Evolutionary conservation across 768 basidiomycete genomes (phyloP), one percentile per base, ranked within the genome.

Genomic region (Myochromella boudieri): DNA sequence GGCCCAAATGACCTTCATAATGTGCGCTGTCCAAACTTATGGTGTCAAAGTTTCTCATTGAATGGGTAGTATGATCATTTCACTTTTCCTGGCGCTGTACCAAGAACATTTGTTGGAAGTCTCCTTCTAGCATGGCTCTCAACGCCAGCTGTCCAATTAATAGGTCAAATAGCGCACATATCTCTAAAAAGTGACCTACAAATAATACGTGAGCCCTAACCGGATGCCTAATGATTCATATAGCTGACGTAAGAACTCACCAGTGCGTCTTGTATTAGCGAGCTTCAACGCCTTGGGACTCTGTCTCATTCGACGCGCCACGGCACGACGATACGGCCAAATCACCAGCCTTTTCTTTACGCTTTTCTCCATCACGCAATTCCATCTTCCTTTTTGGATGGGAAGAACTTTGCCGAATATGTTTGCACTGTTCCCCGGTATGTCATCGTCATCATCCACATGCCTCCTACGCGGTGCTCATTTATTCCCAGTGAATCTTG

Each of bases 321-420:
- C 89, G 1, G 69, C 76, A 0, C 64, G 65, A 9, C 80, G 86
- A 15, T 95, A 85, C 54, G 91, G 89, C 12, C 64, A 69, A 1
- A 60, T 64, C 3, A 75, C 84, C 0, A 71, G 81, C 11, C 57
- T 75, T 12, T 73, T 80, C 56, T 95, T 85, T 61, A 64, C 78
- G 1, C 51, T 94, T 0, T 61, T 97, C n/a, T 82, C 82, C 3
- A 75, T 81, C 53, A 81, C 85, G 0, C 93, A 95, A 60, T 98
- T 97, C 60, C 97, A 98, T 61, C 60, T 95, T 4, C 84, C 85
- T 6, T 99, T 91, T 63, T 98, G 92, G 85, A 90, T 93, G 75
- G 84, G 93, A 2, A 70, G 97, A 44, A 97, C 95, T 0, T 66
- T 98, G 6, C 95, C 97, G 1, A 99, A 98, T 63, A 95, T 93